A percentile compares a stretch with the other conserved stretches of the same genome.
phyloP scores from a whole-genome alignment of 768 basidiomycete genomes.

The Pulveroboletus sp. region DNA sequence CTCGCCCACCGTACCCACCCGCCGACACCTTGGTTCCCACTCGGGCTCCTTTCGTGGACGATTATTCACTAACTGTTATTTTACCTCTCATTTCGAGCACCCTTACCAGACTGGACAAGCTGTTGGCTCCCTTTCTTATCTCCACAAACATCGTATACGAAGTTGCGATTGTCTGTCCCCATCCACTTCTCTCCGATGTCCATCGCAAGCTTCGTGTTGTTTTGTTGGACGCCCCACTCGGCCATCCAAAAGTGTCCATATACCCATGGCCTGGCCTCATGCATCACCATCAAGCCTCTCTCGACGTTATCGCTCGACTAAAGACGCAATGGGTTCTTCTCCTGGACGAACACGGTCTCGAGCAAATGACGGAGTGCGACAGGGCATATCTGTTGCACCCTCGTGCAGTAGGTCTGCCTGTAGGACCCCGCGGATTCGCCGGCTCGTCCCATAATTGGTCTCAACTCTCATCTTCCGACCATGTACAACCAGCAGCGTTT shows the following conservation, averaged over 20 bases:
- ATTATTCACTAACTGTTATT: conserved; percentile 42
- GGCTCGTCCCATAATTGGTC: conserved; percentile 23
- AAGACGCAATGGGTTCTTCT: conserved; percentile 50
- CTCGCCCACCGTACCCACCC: background rate
- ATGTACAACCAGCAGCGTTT: conserved; percentile 40
- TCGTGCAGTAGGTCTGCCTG: conserved; percentile 31
- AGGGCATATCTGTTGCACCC: conserved; percentile 41
- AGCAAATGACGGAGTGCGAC: conserved; percentile 29
- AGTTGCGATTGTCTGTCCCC: conserved; percentile 46
- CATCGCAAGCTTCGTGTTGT: conserved; percentile 33
- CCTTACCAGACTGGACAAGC: conserved; percentile 28
- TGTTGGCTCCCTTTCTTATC: conserved; percentile 38
- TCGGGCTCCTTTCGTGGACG: conserved; percentile 11
- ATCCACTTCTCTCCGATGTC: conserved; percentile 31
- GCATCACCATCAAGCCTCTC: conserved; percentile 22
- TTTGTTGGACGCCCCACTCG: conserved; percentile 25
- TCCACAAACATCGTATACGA: conserved; percentile 36
- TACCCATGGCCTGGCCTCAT: conserved; percentile 25
- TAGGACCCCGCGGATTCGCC: conserved; percentile 39
- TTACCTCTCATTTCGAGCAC: conserved; percentile 42
- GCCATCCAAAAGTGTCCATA: conserved; percentile 43
- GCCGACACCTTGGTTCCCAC: background rate
- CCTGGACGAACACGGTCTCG: conserved; percentile 44
- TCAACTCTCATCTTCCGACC: conserved; percentile 30
- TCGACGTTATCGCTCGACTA: conserved; percentile 37